These are phyloP conservation scores for Alternaria panax DNA, from an alignment of 2,329 filamentous ascomycete species.

Conservation along the genomic window DNA sequence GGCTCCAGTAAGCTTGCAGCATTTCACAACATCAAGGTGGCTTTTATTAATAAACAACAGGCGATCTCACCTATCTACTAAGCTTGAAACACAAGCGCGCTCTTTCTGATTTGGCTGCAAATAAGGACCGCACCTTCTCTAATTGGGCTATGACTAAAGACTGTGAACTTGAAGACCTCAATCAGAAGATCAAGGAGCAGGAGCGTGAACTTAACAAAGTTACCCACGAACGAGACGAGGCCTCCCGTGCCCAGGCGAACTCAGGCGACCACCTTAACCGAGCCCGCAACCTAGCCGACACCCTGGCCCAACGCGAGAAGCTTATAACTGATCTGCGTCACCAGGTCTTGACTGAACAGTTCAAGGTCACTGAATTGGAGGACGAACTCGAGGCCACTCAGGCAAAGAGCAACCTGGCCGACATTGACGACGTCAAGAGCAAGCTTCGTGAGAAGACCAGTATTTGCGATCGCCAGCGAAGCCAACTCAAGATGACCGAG, in stretches of 20 bases:
- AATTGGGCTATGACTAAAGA: too few relatives aligned
- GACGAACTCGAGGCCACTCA: conserved; percentile 18
- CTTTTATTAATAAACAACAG: background rate
- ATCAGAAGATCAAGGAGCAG: background rate
- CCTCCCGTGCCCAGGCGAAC: background rate
- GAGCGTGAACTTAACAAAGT: conserved; percentile 1
- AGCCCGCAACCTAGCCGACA: conserved; percentile 16
- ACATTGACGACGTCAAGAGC: conserved; percentile 13
- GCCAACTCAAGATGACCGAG: conserved; percentile 19
- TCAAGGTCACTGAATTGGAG: conserved; percentile 18
- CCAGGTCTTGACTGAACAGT: conserved; percentile 19
- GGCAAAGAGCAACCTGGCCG: conserved; percentile 9
- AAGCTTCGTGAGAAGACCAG: conserved; percentile 31
- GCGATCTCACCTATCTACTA: conserved; percentile 9
- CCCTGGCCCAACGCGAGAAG: conserved; percentile 18
- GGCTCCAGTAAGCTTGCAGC: background rate
- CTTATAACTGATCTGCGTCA: conserved; percentile 16
- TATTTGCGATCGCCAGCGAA: conserved; percentile 27
- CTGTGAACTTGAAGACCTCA: background rate
- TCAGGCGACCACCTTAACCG: conserved; percentile 1
- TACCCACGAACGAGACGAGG: conserved; percentile 10
- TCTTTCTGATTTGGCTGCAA: conserved; percentile 2
- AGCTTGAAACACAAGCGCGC: background rate
- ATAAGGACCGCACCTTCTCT: too few relatives aligned
- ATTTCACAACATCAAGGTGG: background rate